Base-by-base conservation (phyloP, 768 basidiomycete genomes). In the Tulasnella sp. region DNA sequence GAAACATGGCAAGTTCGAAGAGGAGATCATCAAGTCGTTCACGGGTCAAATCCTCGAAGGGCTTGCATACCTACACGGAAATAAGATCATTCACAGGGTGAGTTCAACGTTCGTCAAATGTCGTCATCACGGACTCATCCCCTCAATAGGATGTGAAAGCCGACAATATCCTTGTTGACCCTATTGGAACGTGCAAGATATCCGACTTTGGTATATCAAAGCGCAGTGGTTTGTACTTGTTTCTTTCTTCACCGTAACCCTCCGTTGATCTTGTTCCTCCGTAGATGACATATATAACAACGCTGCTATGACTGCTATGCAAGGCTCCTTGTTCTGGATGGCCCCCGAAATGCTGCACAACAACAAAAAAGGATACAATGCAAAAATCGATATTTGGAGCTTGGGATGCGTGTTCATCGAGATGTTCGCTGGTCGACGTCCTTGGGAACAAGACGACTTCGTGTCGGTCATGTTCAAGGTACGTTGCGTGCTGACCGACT, bases 301-400 rank as follows among this genome's bases (percentile, higher is more conserved):
- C 58, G 86, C 80, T n/a, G 86, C 86, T 49, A 82, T 80, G 61
- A 94, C 92, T 1, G 86, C 88, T 19, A 92, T 99, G 90, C 87
- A 91, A 68, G 96, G 96, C 23, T 93, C 93, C 17, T 86, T 98
- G 34, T 98, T 96, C 68, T 99, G 96, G 94, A 97, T 98, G 94
- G 93, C 93, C 8, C 93, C 93, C 0, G 93, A 91, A 72, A 89
- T 96, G 53, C 79, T 91, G 59, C 83, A 90, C 61, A 83, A 86
- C 34, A 80, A 85, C 68, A 84, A 85, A 63, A 65, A 69, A 52
- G 91, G 91, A 0, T 98, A 98, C 69, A 93, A 90, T 64, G 89
- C 85, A 66, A 98, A 99, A 72, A 83, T 96, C 49, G 96, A 99
- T 67, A 94, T 99, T 62, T 99, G 96, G 96, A 92, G 90, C 68